Evolutionary conservation across 148 eudicot genomes (phyloP).

Genomic region (Silene latifolia): DNA sequence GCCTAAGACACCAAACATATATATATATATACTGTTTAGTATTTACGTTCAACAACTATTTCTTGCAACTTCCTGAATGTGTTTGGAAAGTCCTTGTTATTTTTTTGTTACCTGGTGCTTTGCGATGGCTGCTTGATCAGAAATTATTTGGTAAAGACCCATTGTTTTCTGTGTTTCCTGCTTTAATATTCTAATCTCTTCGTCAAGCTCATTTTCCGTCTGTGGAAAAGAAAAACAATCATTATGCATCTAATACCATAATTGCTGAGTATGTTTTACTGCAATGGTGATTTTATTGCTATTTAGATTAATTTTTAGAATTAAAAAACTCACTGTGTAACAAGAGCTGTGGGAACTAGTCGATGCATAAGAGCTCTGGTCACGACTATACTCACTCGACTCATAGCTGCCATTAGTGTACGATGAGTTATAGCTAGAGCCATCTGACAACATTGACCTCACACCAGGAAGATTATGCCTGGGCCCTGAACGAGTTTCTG

Average conservation of each 20-base stretch:
- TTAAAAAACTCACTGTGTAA: not conserved
- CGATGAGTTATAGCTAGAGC: conserved; percentile 17
- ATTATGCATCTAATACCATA: no score
- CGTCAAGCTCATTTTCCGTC: conserved; percentile 54
- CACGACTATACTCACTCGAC: conserved; percentile 12
- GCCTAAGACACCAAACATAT: conserved; percentile 15
- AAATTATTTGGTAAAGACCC: conserved; percentile 45
- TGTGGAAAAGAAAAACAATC: not conserved
- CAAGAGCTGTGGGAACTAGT: not conserved
- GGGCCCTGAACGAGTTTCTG: not conserved
- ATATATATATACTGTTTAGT: not conserved
- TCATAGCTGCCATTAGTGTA: conserved; percentile 11
- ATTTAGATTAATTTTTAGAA: not conserved
- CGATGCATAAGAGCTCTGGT: conserved; percentile 9
- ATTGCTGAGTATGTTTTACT: no score
- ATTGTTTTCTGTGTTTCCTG: conserved; percentile 47
- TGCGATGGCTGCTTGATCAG: conserved; percentile 39
- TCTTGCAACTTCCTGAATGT: conserved; percentile 4
- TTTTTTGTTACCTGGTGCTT: conserved; percentile 39
- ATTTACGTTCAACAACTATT: not conserved
- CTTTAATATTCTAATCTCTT: conserved; percentile 52
- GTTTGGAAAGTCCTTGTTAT: conserved; percentile 1
- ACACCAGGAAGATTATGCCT: conserved; percentile 10
- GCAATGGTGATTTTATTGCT: not conserved
- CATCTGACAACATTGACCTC: conserved; percentile 2